Conservation (phyloP, 1,284 basidiomycete genomes). For the Cutaneotrichosporon spelunceum region DNA sequence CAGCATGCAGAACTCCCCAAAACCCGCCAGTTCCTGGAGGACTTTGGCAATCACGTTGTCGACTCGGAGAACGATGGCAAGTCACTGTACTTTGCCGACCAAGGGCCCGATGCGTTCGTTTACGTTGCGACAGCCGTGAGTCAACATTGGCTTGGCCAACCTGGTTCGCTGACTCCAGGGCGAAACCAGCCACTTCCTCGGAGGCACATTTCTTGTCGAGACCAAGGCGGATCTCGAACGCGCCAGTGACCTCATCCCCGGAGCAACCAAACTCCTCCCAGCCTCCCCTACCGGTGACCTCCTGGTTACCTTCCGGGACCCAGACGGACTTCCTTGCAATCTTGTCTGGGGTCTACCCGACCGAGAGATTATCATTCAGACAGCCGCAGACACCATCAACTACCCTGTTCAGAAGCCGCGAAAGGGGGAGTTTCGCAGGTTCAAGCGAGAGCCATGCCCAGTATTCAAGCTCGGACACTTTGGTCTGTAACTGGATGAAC, state of each 20-base stretch:
- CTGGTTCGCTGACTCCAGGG: background rate
- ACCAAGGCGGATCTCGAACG: conserved; percentile 28
- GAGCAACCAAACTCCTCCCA: conserved; percentile 17
- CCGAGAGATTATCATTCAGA: background rate
- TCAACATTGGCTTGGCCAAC: background rate
- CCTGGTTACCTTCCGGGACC: conserved; percentile 28
- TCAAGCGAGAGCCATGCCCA: conserved; percentile 22
- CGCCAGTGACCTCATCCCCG: conserved; percentile 19
- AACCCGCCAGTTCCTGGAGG: conserved; percentile 24
- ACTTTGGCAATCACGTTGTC: conserved; percentile 28
- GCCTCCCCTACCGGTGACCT: conserved; percentile 27
- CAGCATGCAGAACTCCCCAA: conserved; percentile 23
- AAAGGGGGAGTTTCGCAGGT: conserved; percentile 20
- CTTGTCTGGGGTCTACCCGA: conserved; percentile 27
- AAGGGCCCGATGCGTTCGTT: conserved; percentile 25
- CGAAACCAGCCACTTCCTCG: conserved; percentile 14
- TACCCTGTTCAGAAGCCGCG: conserved; percentile 16
- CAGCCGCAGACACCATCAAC: background rate
- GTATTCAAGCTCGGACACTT: conserved; percentile 32
- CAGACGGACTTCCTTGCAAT: conserved; percentile 27
- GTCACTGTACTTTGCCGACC: conserved; percentile 26
- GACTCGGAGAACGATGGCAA: conserved; percentile 18
- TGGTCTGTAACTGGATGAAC: conserved; percentile 22
- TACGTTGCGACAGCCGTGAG: conserved; percentile 24
- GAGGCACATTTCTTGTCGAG: conserved; percentile 19